A percentile compares a stretch with the other conserved stretches of the same genome.
These are phyloP conservation scores for Vigna reflexopilosa DNA, from an alignment of 306 rosid species.

Conservation along the genomic window DNA sequence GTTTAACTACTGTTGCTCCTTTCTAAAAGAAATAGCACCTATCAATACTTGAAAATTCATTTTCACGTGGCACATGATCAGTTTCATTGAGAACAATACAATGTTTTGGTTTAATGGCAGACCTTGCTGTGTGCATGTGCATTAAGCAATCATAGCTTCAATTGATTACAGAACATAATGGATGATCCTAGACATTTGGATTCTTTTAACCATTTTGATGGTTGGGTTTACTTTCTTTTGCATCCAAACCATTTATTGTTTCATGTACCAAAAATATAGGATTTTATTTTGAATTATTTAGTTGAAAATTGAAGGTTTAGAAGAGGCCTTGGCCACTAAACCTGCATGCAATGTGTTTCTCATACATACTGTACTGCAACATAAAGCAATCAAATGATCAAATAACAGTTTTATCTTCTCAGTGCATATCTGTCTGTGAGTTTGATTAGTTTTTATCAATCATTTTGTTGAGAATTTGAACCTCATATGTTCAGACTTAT, in stretches of 20 bases:
- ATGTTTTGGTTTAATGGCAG: too few species aligned
- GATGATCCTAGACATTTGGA: too few species aligned
- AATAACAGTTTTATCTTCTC: not conserved
- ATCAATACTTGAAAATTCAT: constrained; percentile 25
- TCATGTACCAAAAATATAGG: not conserved
- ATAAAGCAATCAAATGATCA: not conserved
- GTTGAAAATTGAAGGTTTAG: not conserved
- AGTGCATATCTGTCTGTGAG: not conserved
- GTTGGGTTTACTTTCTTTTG: not conserved
- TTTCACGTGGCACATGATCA: not conserved
- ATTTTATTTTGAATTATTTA: not conserved
- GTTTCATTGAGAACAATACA: constrained; percentile 5
- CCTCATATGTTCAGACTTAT: not conserved
- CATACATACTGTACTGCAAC: not conserved
- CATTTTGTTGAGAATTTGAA: constrained; percentile 14
- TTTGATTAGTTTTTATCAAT: not conserved
- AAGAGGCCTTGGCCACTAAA: constrained; percentile 1
- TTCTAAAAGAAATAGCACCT: not conserved
- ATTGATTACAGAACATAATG: too few species aligned
- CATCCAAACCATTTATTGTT: not conserved
- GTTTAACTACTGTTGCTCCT: too few species aligned
- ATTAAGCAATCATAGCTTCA: too few species aligned
- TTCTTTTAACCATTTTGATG: not conserved
- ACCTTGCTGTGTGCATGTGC: too few species aligned
- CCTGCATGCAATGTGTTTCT: not conserved